These are phyloP conservation scores for Russula virescens DNA, from an alignment of 768 basidiomycete genomes.

Conservation along the genomic window DNA sequence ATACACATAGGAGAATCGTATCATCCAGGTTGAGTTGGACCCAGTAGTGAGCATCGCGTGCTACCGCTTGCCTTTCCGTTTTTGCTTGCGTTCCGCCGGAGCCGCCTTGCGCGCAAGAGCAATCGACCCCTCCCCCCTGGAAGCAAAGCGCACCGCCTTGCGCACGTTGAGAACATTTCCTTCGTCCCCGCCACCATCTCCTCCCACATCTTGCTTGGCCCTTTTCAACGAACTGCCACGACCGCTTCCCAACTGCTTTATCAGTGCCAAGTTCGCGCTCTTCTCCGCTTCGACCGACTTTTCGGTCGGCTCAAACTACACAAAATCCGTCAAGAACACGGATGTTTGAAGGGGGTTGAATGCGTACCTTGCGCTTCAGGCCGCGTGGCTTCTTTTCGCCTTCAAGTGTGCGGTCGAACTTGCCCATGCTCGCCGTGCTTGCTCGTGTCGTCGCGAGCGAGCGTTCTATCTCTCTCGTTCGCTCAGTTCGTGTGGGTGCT, in stretches of 20 bases:
- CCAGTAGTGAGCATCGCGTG: background rate
- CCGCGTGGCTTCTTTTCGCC: constrained; percentile 88
- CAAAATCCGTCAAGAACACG: background rate
- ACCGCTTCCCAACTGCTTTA: constrained; percentile 54
- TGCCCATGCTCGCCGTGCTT: constrained; percentile 94
- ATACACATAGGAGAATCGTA: background rate
- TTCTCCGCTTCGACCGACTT: constrained; percentile 60
- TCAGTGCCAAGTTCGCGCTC: constrained; percentile 63
- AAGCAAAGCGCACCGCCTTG: constrained; percentile 26
- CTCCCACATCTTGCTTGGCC: background rate
- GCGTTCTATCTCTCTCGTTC: constrained; percentile 70
- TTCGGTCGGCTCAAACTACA: constrained; percentile 82
- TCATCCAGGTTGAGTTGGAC: background rate
- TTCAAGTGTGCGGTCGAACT: constrained; percentile 83
- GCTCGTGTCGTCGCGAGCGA: constrained; percentile 68
- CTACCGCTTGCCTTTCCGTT: background rate
- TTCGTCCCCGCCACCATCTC: background rate
- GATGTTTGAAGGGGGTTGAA: background rate
- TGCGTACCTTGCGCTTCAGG: constrained; percentile 80
- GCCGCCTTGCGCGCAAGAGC: constrained; percentile 19
- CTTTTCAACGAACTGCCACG: constrained; percentile 15
- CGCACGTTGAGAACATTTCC: constrained; percentile 23
- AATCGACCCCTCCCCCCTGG: constrained; percentile 15
- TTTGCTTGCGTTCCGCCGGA: background rate
- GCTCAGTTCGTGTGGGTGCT: constrained; percentile 36